Conservation (phyloP, 108 stramenopile genomes). For the Mediolabrus comicus region DNA sequence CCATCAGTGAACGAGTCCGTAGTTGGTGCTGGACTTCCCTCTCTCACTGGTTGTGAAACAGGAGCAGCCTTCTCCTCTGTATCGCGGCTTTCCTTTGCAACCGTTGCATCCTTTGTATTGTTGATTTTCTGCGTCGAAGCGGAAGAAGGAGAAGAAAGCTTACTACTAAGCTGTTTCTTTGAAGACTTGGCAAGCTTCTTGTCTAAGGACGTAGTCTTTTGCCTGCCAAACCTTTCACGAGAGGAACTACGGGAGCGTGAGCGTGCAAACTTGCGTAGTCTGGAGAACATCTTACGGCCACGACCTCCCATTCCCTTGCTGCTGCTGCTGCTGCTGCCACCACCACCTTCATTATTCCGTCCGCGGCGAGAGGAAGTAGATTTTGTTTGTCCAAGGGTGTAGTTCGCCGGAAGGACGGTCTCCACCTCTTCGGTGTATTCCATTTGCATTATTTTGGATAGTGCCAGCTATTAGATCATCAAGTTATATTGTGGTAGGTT, state of each 20-base stretch:
- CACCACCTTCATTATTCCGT: no score
- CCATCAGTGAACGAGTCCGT: not conserved
- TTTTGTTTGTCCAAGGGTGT: not conserved
- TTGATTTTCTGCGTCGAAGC: not conserved
- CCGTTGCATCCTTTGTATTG: not conserved
- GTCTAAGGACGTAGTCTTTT: no score
- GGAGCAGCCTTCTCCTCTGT: not conserved
- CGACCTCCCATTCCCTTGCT: not conserved
- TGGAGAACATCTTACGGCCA: not conserved
- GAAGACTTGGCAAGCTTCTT: no score
- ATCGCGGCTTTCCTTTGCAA: not conserved
- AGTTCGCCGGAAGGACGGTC: slow-evolving; percentile 35
- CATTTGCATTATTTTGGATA: not conserved
- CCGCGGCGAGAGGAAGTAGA: not conserved
- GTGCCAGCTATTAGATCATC: not conserved
- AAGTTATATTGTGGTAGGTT: no score
- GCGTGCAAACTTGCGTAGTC: no score
- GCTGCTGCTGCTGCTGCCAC: not conserved
- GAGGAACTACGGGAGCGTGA: no score
- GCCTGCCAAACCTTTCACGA: no score
- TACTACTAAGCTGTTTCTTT: not conserved
- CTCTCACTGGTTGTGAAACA: not conserved
- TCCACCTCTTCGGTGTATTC: slow-evolving; percentile 34
- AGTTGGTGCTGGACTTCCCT: not conserved
- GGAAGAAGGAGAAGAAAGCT: not conserved